phyloP scores from a whole-genome alignment of 225 moss, liverwort and hornwort genomes.

The Marchantia paleacea region DNA sequence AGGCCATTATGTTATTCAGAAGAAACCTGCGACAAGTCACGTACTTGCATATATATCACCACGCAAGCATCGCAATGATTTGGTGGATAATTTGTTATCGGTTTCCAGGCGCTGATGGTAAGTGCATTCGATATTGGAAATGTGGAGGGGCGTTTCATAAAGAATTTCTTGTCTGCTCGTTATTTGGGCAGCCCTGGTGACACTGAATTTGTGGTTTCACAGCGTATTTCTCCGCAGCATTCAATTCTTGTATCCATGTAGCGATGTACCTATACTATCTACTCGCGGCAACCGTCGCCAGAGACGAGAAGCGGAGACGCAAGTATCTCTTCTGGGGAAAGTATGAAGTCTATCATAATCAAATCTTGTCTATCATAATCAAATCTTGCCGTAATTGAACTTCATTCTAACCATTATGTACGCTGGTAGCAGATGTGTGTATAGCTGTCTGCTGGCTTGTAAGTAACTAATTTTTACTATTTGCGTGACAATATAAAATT shows the following conservation, averaged over 20 bases:
- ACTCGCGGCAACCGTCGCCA: constrained; percentile 66
- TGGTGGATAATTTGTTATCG: constrained; percentile 86
- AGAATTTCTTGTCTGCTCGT: too few relatives aligned
- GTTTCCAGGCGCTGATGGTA: constrained; percentile 65
- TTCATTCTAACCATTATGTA: too few relatives aligned
- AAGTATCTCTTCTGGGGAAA: constrained; percentile 97
- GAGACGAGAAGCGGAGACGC: constrained; percentile 59
- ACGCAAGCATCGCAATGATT: constrained; percentile 75
- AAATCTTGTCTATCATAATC: too few relatives aligned
- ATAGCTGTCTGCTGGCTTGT: too few relatives aligned
- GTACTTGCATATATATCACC: constrained; percentile 83
- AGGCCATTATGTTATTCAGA: constrained; percentile 78
- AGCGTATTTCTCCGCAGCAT: constrained; percentile 85
- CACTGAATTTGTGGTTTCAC: constrained; percentile 21
- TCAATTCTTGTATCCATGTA: constrained; percentile 80
- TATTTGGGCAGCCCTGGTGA: too few relatives aligned
- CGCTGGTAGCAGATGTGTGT: too few relatives aligned
- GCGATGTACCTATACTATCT: constrained; percentile 88
- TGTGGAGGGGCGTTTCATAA: too few relatives aligned
- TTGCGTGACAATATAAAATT: background rate
- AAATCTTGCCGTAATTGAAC: background rate
- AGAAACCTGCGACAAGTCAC: constrained; percentile 81
- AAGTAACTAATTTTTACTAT: too few relatives aligned
- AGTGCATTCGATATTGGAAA: background rate
- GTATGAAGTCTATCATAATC: constrained; percentile 45